Percentiles rank a stretch among this genome's conserved stretches.
Evolutionary conservation across 345 rosid species (phyloP).

Genomic region (Bruguiera gymnorhiza): DNA sequence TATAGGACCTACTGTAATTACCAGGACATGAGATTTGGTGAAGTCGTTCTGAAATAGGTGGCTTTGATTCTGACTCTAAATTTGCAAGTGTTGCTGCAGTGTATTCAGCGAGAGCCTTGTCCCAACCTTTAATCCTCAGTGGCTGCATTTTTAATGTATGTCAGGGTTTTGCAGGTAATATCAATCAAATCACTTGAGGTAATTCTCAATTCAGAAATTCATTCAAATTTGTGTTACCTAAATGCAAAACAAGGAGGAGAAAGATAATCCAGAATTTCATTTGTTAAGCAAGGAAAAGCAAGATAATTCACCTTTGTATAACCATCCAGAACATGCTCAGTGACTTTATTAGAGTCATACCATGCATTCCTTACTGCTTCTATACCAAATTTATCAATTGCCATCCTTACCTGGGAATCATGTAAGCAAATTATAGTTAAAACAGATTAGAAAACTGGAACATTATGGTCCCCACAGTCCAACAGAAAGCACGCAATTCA

Average conservation of each 20-base stretch:
- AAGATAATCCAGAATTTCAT: background rate
- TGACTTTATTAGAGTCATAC: constrained; percentile 57
- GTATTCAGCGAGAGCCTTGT: constrained; percentile 72
- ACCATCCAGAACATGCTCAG: constrained; percentile 55
- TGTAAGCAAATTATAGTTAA: constrained; percentile 7
- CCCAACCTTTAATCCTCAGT: constrained; percentile 68
- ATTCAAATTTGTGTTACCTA: too few relatives aligned
- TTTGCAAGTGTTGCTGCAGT: constrained; percentile 56
- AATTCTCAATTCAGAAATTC: background rate
- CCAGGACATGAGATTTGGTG: constrained; percentile 72
- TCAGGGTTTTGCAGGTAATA: constrained; percentile 4
- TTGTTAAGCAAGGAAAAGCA: background rate
- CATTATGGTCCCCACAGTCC: background rate
- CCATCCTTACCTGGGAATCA: constrained; percentile 54
- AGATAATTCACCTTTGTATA: constrained; percentile 64
- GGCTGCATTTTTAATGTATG: constrained; percentile 46
- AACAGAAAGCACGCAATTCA: background rate
- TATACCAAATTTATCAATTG: constrained; percentile 66
- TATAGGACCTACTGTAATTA: constrained; percentile 19
- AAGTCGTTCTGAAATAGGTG: constrained; percentile 49
- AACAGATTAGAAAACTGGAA: background rate
- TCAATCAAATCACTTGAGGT: constrained; percentile 2
- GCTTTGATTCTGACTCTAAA: constrained; percentile 39
- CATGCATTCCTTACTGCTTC: constrained; percentile 68
- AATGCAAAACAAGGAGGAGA: too few relatives aligned